Base-by-base conservation (phyloP, 306 rosid species). In the Alnus rubra region DNA sequence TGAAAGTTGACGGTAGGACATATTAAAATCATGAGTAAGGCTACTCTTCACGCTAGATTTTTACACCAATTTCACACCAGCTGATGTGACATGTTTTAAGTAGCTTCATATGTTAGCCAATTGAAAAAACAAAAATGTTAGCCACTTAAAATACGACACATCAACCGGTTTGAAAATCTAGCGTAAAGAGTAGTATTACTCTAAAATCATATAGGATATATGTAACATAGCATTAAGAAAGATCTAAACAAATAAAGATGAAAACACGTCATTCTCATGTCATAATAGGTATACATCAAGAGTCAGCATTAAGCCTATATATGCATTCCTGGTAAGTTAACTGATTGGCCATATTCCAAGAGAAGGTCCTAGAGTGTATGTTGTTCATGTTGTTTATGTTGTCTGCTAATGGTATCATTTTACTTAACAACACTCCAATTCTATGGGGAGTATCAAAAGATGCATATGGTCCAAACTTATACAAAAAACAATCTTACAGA, bases 141-240 rank as follows among this genome's bases (percentile, higher is more conserved):
- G 28, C 0, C 28, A 23, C 28, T 23, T 23, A 23, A 23, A 23
- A 23, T 23, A 23, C 28, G 28, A 23, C 28, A 23, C 28, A 23
- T 23, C 28, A 23, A 23, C 28, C 28, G 28, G 28, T 23, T 23
- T 23, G 28, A 23, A 23, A 23, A 23, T 23, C 28, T 23, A 23
- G 28, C 28, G 28, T 23, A 23, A 23, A 23, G 28, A 23, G 28
- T 23, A 23, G 28, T 23, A 23, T 23, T 23, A 23, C 28, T 23
- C 28, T 49, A 72, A 72, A 67, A 70, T 18, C 51, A 62, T n/a
- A 39, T 68, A 59, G 3, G 58, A 44, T 71, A 28, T 42, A 55
- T 42, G 72, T 37, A 71, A 55, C 23, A 58, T 59, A 44, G 37
- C 74, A 77, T 68, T n/a, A 39, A n/a, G 28, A 8, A 68, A 68